Conservation (phyloP, 768 basidiomycete species). For the Leccinum barrowsii region DNA sequence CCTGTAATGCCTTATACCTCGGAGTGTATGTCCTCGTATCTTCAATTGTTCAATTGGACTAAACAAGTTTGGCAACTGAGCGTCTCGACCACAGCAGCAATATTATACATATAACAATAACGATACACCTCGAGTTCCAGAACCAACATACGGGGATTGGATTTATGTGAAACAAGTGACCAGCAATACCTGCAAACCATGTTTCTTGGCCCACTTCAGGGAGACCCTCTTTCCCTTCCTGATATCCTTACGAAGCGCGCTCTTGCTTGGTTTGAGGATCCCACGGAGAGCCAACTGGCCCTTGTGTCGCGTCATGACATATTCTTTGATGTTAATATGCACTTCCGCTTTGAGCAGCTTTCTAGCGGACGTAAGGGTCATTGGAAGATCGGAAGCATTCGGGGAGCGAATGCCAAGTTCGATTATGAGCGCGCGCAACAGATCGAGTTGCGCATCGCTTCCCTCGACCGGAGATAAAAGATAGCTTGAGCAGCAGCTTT, state of each 20-base stretch:
- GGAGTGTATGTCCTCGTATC: slow-evolving; percentile 3
- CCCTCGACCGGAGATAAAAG: slow-evolving; percentile 19
- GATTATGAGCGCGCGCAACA: slow-evolving; percentile 71
- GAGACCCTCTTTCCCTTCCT: slow-evolving; percentile 46
- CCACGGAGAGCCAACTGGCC: slow-evolving; percentile 58
- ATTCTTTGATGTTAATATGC: slow-evolving; percentile 72
- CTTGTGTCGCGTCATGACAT: slow-evolving; percentile 60
- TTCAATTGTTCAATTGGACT: neutral
- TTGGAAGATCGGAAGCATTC: slow-evolving; percentile 46
- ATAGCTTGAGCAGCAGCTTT: slow-evolving; percentile 12
- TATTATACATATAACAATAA: neutral
- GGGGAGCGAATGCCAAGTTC: slow-evolving; percentile 63
- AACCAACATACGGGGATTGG: neutral
- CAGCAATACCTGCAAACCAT: slow-evolving; percentile 60
- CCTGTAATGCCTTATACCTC: slow-evolving; percentile 22
- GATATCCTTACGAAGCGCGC: slow-evolving; percentile 59
- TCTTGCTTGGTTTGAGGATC: slow-evolving; percentile 61
- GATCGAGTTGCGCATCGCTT: slow-evolving; percentile 40
- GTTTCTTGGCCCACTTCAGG: slow-evolving; percentile 58
- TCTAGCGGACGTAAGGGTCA: slow-evolving; percentile 63
- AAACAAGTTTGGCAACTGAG: neutral
- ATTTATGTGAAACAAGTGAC: slow-evolving; percentile 45
- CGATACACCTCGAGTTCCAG: neutral
- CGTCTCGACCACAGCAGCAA: neutral
- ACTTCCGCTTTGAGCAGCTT: slow-evolving; percentile 60